Evolutionary conservation across 2,329 filamentous ascomycete species (phyloP), one percentile per base, ranked within the genome.

Genomic region (Volutella citrinella): DNA sequence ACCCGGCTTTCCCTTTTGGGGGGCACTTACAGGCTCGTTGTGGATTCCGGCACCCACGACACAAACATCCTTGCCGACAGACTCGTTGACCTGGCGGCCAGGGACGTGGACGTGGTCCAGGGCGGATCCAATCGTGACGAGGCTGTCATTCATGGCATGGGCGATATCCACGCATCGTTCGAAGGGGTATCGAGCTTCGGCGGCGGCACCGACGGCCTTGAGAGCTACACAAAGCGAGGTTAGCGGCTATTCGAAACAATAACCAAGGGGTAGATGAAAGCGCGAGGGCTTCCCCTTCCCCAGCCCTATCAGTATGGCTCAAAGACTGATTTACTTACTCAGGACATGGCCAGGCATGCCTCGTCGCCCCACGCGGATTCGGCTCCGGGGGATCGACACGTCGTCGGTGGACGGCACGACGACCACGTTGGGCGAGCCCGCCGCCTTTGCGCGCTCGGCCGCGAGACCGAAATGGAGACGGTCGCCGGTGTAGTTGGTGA

Each of bases 391-490:
- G 77, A 18, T 80, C 69, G 3, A 74, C 69, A n/a, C n/a, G n/a
- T n/a, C n/a, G n/a, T n/a, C n/a, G n/a, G n/a, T n/a, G n/a, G n/a
- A n/a, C n/a, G n/a, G n/a, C n/a, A n/a, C n/a, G n/a, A n/a, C n/a
- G n/a, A n/a, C n/a, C n/a, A n/a, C n/a, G n/a, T n/a, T n/a, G n/a
- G n/a, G n/a, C n/a, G n/a, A n/a, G n/a, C 65, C 65, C 11, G 56
- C 54, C 1, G 82, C 82, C 35, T 80, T 79, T 10, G 82, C 82
- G 54, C 86, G 84, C 56, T 87, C 84, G 6, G 82, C 79, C 1
- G 79, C 84, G 69, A 87, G 79, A 6, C 82, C 82, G 45, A 87
- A 88, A 55, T 87, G 85, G 38, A 88, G 64, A 30, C 86, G 75
- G 55, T 82, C 78, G 10, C 78, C 79, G 1, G 82, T 86, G 52